Percentiles rank a stretch among this genome's conserved stretches.
These are phyloP conservation scores for Cystobasidium slooffiae DNA, from an alignment of 1,284 basidiomycete species.

Conservation along the genomic window DNA sequence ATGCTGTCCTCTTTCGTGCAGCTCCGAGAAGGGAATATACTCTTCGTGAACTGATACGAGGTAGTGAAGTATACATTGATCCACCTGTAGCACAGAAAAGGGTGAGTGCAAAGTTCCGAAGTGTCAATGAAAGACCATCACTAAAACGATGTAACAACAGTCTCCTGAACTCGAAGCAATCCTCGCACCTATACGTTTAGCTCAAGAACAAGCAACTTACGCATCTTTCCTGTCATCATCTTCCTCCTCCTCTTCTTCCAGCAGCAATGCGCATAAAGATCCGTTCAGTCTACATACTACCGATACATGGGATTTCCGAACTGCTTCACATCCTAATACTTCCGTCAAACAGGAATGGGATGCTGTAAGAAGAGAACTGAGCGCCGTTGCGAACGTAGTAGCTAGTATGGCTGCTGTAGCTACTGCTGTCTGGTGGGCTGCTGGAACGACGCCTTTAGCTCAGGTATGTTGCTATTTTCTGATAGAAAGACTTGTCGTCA, in stretches of 20 bases:
- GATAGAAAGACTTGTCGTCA: too few relatives aligned
- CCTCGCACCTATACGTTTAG: conserved; percentile 47
- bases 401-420: conserved; percentile 52
- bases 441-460: conserved; percentile 45
- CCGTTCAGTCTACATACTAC: conserved; percentile 18
- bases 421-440: conserved; percentile 52
- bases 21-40: conserved; percentile 13
- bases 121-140: not conserved
- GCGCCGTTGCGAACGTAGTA: conserved; percentile 52
- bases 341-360: conserved; percentile 51
- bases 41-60: conserved; percentile 18
- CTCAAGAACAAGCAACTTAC: conserved; percentile 48
- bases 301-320: conserved; percentile 25
- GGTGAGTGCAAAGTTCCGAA: not conserved
- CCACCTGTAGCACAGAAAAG: conserved; percentile 15
- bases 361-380: conserved; percentile 48
- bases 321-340: conserved; percentile 20
- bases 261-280: conserved; percentile 26
- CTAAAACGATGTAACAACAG: conserved; percentile 30
- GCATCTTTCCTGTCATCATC: conserved; percentile 40
- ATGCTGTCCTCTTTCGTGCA: not conserved
- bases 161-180: conserved; percentile 50
- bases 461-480: conserved; percentile 44
- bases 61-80: conserved; percentile 30
- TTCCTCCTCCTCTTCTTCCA: not conserved